These are phyloP conservation scores for Spathaspora gorwiae DNA, from an alignment of 805 yeast genomes.

Conservation along the genomic window DNA sequence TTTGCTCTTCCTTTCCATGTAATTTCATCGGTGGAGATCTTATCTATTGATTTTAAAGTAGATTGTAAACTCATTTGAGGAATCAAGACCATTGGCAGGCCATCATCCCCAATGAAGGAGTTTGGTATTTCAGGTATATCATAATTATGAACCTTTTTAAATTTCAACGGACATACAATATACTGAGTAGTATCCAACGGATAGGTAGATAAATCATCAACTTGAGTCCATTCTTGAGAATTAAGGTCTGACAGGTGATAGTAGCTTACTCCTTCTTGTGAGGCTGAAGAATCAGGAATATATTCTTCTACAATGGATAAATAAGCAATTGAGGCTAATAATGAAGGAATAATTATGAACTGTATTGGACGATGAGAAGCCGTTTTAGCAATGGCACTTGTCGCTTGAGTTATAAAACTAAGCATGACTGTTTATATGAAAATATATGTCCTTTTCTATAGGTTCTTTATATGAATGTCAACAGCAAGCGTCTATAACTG, in stretches of 20 bases:
- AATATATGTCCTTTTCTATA: no score
- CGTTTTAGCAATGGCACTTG: slow-evolving; percentile 44
- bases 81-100: slow-evolving; percentile 39
- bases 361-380: slow-evolving; percentile 87
- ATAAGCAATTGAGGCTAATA: slow-evolving; percentile 77
- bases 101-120: slow-evolving; percentile 12
- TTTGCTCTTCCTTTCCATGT: slow-evolving; percentile 60
- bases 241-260: slow-evolving; percentile 22
- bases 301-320: slow-evolving; percentile 69
- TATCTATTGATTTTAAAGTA: slow-evolving; percentile 18
- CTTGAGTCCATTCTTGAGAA: slow-evolving; percentile 46
- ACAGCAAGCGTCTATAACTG: no score
- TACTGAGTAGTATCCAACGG: slow-evolving; percentile 40
- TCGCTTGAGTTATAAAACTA: slow-evolving; percentile 24
- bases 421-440: slow-evolving; percentile 17
- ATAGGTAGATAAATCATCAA: slow-evolving; percentile 38
- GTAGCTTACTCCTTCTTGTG: slow-evolving; percentile 8
- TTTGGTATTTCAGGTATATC: slow-evolving; percentile 39
- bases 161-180: slow-evolving; percentile 53
- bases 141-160: slow-evolving; percentile 42
- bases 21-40: slow-evolving; percentile 37
- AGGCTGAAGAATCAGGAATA: slow-evolving; percentile 35
- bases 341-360: slow-evolving; percentile 63
- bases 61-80: slow-evolving; percentile 13
- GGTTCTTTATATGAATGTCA: no score